Percentiles rank a stretch among this genome's conserved stretches.
phyloP scores from a whole-genome alignment of 139 green algal species.

The Micractinium conductrix region DNA sequence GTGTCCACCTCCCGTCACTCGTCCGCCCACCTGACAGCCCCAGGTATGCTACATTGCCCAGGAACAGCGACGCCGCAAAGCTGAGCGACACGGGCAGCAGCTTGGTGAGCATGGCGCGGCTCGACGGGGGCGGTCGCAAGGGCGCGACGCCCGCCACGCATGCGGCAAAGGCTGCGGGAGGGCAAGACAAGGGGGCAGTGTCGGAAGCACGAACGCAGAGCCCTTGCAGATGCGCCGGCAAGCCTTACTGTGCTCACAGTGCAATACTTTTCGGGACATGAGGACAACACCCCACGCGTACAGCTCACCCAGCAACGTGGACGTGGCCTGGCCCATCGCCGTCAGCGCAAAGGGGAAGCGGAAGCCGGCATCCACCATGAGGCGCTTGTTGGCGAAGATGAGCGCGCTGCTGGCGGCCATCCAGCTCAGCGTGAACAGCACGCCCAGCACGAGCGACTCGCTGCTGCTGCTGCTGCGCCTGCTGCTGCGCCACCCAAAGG shows the following conservation, averaged over 20 bases:
- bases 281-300: neutral
- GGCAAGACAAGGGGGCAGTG: neutral
- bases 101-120: neutral
- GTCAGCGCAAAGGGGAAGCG: constrained; percentile 38
- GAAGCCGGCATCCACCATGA: constrained; percentile 39
- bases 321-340: constrained; percentile 12
- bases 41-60: constrained; percentile 55
- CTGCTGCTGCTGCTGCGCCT: neutral
- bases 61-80: constrained; percentile 44
- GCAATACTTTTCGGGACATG: too few species aligned
- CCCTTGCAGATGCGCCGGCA: neutral
- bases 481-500: neutral
- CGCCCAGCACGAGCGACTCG: neutral
- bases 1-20: too few species aligned
- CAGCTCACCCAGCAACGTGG: neutral
- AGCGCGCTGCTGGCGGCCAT: constrained; percentile 34
- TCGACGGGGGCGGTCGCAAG: neutral
- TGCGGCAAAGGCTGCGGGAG: neutral
- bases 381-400: constrained; percentile 35
- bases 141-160: constrained; percentile 2
- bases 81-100: constrained; percentile 35
- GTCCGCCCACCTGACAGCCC: constrained; percentile 39
- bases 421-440: constrained; percentile 27
- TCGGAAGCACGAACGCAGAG: neutral
- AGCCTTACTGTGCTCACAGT: neutral